A percentile compares a stretch with the other conserved stretches of the same genome.
These are phyloP conservation scores for Oehlia diaphana DNA, from an alignment of 192 early-diverging fungal species.

Conservation along the genomic window DNA sequence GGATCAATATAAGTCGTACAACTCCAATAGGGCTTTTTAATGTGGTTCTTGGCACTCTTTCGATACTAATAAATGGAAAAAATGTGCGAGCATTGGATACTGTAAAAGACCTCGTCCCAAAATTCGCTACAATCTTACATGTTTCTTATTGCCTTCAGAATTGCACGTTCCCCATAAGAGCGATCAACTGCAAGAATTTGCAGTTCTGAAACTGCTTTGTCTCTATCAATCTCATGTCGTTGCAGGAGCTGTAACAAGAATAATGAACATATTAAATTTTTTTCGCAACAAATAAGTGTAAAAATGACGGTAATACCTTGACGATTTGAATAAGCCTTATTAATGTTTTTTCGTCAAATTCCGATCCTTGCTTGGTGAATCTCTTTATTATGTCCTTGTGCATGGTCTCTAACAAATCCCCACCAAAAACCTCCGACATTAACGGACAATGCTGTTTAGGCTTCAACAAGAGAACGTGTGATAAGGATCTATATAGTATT, in stretches of 20 bases:
- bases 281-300: conserved; percentile 25
- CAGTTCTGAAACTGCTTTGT: conserved; percentile 19
- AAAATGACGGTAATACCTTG: conserved; percentile 8
- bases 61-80: conserved; percentile 10
- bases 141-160: conserved; percentile 25
- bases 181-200: conserved; percentile 12
- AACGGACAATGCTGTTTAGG: too few species aligned
- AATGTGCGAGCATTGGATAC: not conserved
- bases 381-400: conserved; percentile 16
- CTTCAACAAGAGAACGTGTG: too few species aligned
- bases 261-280: conserved; percentile 12
- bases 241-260: conserved; percentile 23
- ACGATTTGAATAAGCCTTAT: conserved; percentile 14
- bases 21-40: conserved; percentile 29
- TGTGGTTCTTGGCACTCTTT: not conserved
- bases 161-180: conserved; percentile 14
- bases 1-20: conserved; percentile 33
- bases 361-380: not conserved
- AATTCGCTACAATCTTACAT: conserved; percentile 13
- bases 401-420: too few species aligned
- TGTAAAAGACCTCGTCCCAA: not conserved
- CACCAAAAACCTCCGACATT: too few species aligned
- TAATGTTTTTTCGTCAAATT: too few species aligned
- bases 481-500: not conserved
- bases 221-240: conserved; percentile 13